Conservation (phyloP, 2,329 filamentous ascomycete species). For the Clarireedia sp. region DNA sequence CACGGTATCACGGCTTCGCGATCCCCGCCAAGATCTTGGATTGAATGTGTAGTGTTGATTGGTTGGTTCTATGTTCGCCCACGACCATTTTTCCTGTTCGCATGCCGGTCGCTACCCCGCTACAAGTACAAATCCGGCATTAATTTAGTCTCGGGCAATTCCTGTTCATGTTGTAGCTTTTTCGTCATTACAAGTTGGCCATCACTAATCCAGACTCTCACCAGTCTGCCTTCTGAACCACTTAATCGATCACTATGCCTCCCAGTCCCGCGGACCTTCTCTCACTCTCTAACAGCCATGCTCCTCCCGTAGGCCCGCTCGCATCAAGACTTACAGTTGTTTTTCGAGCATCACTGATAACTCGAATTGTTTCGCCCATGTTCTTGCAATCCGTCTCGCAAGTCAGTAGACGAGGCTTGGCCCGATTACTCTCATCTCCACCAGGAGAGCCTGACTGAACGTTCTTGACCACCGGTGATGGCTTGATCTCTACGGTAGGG, state of each 20-base stretch:
- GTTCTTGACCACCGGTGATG: constrained; percentile 36
- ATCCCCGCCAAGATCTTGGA: neutral
- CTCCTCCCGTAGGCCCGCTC: constrained; percentile 56
- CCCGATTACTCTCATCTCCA: constrained; percentile 15
- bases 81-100: neutral
- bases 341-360: constrained; percentile 61
- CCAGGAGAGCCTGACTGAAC: constrained; percentile 14
- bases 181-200: too few relatives aligned
- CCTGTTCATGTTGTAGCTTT: too few relatives aligned
- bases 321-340: constrained; percentile 68
- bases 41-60: neutral
- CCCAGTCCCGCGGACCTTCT: constrained; percentile 14
- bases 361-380: constrained; percentile 66
- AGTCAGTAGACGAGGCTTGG: constrained; percentile 32
- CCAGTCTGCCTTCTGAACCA: neutral
- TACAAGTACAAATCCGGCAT: neutral
- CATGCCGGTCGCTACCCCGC: too few relatives aligned
- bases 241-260: constrained; percentile 12
- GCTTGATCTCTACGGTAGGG: constrained; percentile 71
- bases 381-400: constrained; percentile 79
- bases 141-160: neutral
- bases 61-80: neutral
- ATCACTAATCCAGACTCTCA: neutral
- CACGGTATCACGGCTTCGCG: too few relatives aligned
- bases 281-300: constrained; percentile 59